phyloP scores from a whole-genome alignment of 2,329 filamentous ascomycete genomes.

The Dactylellina drechsleri region DNA sequence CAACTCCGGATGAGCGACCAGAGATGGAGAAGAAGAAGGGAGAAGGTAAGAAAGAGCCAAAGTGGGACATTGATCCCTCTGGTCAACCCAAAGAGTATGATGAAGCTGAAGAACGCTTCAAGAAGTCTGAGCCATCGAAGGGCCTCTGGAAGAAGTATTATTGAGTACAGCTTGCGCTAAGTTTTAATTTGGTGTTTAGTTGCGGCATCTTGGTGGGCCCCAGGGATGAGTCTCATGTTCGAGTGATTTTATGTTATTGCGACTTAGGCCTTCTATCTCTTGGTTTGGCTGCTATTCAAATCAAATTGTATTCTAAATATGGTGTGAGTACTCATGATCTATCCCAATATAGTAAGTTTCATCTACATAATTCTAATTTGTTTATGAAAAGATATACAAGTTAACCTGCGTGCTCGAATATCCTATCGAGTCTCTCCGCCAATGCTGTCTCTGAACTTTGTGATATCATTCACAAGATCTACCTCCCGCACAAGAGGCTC shows the following conservation, averaged over 20 bases:
- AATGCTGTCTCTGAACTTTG: too few relatives aligned
- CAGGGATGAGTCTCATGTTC: too few relatives aligned
- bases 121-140: neutral
- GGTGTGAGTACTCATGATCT: too few relatives aligned
- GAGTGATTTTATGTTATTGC: too few relatives aligned
- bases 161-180: conserved; percentile 8
- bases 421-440: neutral
- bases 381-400: too few relatives aligned
- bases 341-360: too few relatives aligned
- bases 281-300: too few relatives aligned
- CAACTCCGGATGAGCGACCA: neutral
- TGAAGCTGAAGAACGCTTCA: neutral
- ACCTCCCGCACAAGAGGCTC: conserved; percentile 22
- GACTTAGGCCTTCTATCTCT: too few relatives aligned
- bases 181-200: neutral
- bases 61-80: conserved; percentile 15
- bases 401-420: too few relatives aligned
- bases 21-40: neutral
- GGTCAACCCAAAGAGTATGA: conserved; percentile 8
- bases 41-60: neutral
- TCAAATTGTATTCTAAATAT: too few relatives aligned
- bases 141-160: conserved; percentile 25
- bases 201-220: too few relatives aligned
- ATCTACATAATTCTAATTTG: too few relatives aligned
- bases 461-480: conserved; percentile 1